Evolutionary conservation across 2,329 filamentous ascomycete species (phyloP), one percentile per base, ranked within the genome.

Genomic region (Talaromyces funiculosus): DNA sequence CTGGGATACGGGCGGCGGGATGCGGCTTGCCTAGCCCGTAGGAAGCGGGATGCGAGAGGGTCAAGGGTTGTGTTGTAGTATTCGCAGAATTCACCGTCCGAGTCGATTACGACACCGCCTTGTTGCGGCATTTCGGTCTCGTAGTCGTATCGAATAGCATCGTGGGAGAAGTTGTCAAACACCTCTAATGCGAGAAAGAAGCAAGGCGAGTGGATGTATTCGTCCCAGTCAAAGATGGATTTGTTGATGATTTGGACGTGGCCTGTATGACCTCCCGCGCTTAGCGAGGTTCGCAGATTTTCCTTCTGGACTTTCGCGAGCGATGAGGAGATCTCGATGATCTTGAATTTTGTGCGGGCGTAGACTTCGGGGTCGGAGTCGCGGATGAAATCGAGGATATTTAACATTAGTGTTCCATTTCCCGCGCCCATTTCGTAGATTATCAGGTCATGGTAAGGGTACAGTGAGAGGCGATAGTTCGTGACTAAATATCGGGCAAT

Each of bases 371-470:
- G 91, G 68, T 97, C 90, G 47, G 87, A 83, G 65, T 90, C 88
- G 64, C 92, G 90, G 73, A 99, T 96, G 75, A 95, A 96, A 80
- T 99, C 93, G 63, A 99, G 83, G 61, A 99, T 92, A 75, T 99
- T 99, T 72, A 94, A 83, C 94, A 99, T 99, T 72, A 99, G 84
- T 0, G 95, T 99, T 64, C 94, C 94, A 69, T 96, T 93, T 68
- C 94, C 94, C 40, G 94, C 94, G 57, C 94, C 94, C 89, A 99
- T 96, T 75, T 99, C 94, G 82, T 97, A 99, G 74, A 99, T 95
- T 68, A 96, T 90, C 57, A 99, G 84, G 76, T 99, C 94, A 76
- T 97, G 88, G 80, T 97, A 97, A 2, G 94, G 94, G 73, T 94
- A 97, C 60, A 91, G 85, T 47, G 90, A 90, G 72, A 97, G 85